Base-by-base conservation (phyloP, 768 basidiomycete genomes). In the Solioccasus polychromus region DNA sequence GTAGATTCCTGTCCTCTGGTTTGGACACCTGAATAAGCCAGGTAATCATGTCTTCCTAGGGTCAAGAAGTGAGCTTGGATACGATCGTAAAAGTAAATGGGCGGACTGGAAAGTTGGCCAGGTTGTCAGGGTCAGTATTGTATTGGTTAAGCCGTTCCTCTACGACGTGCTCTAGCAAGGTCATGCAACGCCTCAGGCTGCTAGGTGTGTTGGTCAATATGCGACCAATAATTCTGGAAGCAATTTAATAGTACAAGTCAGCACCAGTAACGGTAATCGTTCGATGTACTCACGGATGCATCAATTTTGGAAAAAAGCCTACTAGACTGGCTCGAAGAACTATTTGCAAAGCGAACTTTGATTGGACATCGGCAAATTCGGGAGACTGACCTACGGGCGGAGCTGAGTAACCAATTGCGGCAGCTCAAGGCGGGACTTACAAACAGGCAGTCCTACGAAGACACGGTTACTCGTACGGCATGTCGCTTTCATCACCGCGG, bases 381-480 rank as follows among this genome's bases (percentile, higher is more conserved):
- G 61, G 45, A 50, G 66, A 58, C 35, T 71, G 65, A 47, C 65
- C 71, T 72, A 48, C 39, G 36, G 45, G 47, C 23, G 39, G 42
- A 50, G 23, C 39, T 55, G 28, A 54, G 32, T 37, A 25, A 34
- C 17, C 35, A 37, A 42, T 37, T 32, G 46, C 20, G 42, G 30
- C 25, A 30, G 41, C 19, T 44, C 14, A 24, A 34, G 35, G 41
- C 15, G 35, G 35, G 28, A 58, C 65, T 42, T 43, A 73, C 73
- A 70, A 37, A 70, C 44, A 11, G 68, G 63, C 5, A 59, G 38
- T 2, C 72, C 72, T 22, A 74, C 68, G 38, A 72, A 73, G 30
- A 71, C 46, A 20, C 73, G 71, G 44, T 71, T 74, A 39, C 67
- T 71, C 45, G 55, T 59, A 50, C 70, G 67, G 53, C 63, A 65